A percentile compares a stretch with the other conserved stretches of the same genome.
Evolutionary conservation across 2,329 filamentous ascomycete genomes (phyloP).

Genomic region (Venturia effusa): DNA sequence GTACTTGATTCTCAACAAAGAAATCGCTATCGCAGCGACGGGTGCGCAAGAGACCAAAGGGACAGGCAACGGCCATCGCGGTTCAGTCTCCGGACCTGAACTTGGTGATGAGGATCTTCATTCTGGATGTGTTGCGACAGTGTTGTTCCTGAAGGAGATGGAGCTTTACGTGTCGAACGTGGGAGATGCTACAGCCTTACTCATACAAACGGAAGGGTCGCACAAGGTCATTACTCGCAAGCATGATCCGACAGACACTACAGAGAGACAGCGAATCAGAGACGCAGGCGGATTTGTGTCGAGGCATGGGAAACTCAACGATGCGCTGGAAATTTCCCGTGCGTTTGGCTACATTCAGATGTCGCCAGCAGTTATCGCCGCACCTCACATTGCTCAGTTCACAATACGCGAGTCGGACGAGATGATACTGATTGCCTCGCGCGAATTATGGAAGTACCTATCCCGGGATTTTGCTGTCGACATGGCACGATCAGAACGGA

Average conservation of each 20-base stretch:
- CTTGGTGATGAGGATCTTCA: slow-evolving; percentile 82
- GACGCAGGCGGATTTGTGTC: slow-evolving; percentile 95
- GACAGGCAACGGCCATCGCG: slow-evolving; percentile 49
- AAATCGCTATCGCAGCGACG: slow-evolving; percentile 53
- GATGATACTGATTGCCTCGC: slow-evolving; percentile 82
- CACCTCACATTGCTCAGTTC: slow-evolving; percentile 69
- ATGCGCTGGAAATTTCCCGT: slow-evolving; percentile 79
- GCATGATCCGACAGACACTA: slow-evolving; percentile 81
- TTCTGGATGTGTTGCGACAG: slow-evolving; percentile 83
- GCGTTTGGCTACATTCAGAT: slow-evolving; percentile 92
- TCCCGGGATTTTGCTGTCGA: slow-evolving; percentile 85
- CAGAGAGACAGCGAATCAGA: slow-evolving; percentile 77
- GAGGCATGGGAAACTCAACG: slow-evolving; percentile 86
- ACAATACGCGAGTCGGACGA: slow-evolving; percentile 82
- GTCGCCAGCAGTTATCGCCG: slow-evolving; percentile 86
- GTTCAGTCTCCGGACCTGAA: slow-evolving; percentile 60
- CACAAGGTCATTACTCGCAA: slow-evolving; percentile 78
- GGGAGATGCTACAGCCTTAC: slow-evolving; percentile 88
- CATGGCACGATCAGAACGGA: slow-evolving; percentile 73
- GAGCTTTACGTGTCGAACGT: slow-evolving; percentile 93
- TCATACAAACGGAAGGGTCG: slow-evolving; percentile 80
- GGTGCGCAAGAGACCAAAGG: slow-evolving; percentile 16
- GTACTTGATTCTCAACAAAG: slow-evolving; percentile 86
- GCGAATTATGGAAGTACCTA: slow-evolving; percentile 91
- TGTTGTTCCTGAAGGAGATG: slow-evolving; percentile 79